Conservation (phyloP, 108 stramenopile genomes). For the Ochromonas danica region DNA sequence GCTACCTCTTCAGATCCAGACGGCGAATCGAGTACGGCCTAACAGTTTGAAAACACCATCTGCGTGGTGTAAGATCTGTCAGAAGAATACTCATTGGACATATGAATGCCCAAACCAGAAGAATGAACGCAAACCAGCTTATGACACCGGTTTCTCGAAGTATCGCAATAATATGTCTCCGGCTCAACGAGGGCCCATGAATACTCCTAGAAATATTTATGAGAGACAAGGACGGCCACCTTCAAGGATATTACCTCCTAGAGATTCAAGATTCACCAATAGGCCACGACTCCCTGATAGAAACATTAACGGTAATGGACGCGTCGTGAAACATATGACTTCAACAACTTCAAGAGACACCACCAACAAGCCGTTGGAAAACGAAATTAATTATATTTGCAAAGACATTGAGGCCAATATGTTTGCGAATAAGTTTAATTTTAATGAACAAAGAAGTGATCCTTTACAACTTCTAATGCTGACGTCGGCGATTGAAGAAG, state of each 20-base stretch:
- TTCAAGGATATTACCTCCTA: conserved; percentile 10
- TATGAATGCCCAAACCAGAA: conserved; percentile 15
- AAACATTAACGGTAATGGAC: conserved; percentile 16
- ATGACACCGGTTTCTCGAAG: conserved; percentile 5
- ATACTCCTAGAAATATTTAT: conserved; percentile 17
- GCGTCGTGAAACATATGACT: conserved; percentile 15
- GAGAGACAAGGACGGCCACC: conserved; percentile 4
- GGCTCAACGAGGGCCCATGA: conserved; percentile 8
- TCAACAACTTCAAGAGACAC: conserved; percentile 15
- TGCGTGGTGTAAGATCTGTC: conserved; percentile 14
- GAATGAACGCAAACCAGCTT: conserved; percentile 15
- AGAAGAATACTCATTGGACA: conserved; percentile 16
- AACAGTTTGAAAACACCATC: conserved; percentile 10
- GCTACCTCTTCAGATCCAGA: conserved; percentile 14
- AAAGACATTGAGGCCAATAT: conserved; percentile 16
- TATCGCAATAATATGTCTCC: conserved; percentile 10
- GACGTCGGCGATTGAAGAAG: conserved; percentile 13
- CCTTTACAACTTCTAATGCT: conserved; percentile 16
- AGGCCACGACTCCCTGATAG: conserved; percentile 13
- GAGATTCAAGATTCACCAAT: conserved; percentile 10
- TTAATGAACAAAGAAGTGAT: conserved; percentile 6
- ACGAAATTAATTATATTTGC: conserved; percentile 17
- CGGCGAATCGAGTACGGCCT: conserved; percentile 12
- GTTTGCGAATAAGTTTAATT: conserved; percentile 10
- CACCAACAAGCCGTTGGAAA: conserved; percentile 14